These are phyloP conservation scores for Rhizopogon vesiculosus DNA, from an alignment of 768 basidiomycete genomes.

Conservation along the genomic window DNA sequence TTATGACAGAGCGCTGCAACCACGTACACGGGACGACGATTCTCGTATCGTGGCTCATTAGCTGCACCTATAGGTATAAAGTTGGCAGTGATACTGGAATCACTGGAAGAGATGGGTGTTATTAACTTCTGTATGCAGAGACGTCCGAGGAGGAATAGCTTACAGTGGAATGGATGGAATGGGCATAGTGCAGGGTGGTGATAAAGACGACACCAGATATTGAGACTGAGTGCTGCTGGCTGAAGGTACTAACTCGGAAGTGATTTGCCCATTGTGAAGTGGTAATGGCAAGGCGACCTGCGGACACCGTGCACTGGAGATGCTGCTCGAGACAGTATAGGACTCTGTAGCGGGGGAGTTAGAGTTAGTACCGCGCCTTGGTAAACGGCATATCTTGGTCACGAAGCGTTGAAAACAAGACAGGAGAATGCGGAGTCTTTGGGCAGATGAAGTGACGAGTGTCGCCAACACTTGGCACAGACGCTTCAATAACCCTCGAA, in stretches of 20 bases:
- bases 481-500: too few relatives aligned
- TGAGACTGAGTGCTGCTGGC: neutral
- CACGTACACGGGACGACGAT: neutral
- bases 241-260: neutral
- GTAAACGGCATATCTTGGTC: too few relatives aligned
- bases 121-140: neutral
- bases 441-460: too few relatives aligned
- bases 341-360: neutral
- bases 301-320: neutral
- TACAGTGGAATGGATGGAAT: neutral
- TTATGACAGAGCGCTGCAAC: too few relatives aligned
- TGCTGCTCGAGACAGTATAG: neutral
- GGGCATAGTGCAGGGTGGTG: neutral
- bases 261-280: neutral
- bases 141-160: neutral
- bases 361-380: neutral
- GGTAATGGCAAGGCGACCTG: neutral
- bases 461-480: too few relatives aligned
- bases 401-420: too few relatives aligned
- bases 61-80: neutral
- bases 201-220: neutral
- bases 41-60: neutral
- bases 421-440: too few relatives aligned
- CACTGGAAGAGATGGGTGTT: neutral
- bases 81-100: neutral